A percentile compares a stretch with the other conserved stretches of the same genome.
These are phyloP conservation scores for Sporisorium reilianum DNA, from an alignment of 1,284 basidiomycete genomes.

Conservation along the genomic window DNA sequence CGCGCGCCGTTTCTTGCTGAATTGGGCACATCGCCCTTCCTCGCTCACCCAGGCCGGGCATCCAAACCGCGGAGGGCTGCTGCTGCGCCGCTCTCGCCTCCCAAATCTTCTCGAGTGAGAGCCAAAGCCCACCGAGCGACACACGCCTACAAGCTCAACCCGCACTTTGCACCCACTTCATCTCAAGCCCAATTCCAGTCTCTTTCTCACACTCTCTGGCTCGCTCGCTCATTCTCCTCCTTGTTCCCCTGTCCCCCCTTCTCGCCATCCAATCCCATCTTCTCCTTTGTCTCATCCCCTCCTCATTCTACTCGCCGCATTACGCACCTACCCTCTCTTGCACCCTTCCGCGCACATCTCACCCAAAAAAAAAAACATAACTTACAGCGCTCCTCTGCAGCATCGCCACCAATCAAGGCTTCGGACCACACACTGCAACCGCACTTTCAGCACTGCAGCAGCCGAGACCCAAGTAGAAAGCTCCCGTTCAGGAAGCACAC, in stretches of 20 bases:
- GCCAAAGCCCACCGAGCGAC: not conserved
- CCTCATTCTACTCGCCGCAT: not conserved
- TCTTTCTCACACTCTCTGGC: too few species aligned
- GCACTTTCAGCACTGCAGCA: not conserved
- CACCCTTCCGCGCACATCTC: constrained; percentile 10
- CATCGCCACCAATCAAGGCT: constrained; percentile 30
- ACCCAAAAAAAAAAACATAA: constrained; percentile 15
- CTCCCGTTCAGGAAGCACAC: constrained; percentile 44
- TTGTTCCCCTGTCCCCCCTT: not conserved
- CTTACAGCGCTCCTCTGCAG: constrained; percentile 17
- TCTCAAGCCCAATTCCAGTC: not conserved
- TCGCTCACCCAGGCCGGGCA: constrained; percentile 5
- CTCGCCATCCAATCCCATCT: constrained; percentile 4
- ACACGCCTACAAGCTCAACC: too few species aligned
- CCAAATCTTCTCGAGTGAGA: constrained; percentile 1
- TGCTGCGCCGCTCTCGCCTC: constrained; percentile 1
- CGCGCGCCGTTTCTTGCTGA: not conserved
- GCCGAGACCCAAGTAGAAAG: constrained; percentile 30
- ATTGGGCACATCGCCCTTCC: too few species aligned
- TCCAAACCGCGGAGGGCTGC: constrained; percentile 3
- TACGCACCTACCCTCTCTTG: constrained; percentile 17
- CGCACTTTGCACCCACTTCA: not conserved
- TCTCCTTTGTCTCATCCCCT: constrained; percentile 5
- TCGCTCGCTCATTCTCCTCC: not conserved
- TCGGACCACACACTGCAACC: constrained; percentile 16